These are phyloP conservation scores for Phytopythium vexans DNA, from an alignment of 352 stramenopile genomes.

Conservation along the genomic window DNA sequence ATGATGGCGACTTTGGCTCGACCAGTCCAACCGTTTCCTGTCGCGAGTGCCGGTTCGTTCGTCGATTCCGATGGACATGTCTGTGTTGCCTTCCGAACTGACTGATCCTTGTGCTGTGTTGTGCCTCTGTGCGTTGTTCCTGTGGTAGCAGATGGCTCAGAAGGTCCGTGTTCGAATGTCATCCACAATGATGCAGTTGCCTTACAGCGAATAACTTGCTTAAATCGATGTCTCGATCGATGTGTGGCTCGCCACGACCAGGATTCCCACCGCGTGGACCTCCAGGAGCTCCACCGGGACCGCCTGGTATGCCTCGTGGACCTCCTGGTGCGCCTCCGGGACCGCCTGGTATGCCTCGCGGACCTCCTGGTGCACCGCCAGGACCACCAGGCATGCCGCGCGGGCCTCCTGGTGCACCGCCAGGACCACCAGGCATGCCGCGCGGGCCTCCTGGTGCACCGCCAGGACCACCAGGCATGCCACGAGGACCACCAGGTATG, in stretches of 20 bases:
- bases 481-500: too few relatives aligned
- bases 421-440: slow-evolving; percentile 10
- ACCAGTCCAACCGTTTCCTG: too few relatives aligned
- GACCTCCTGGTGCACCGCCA: slow-evolving; percentile 23
- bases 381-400: slow-evolving; percentile 23
- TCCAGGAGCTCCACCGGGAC: slow-evolving; percentile 18
- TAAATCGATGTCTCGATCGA: too few relatives aligned
- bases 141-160: too few relatives aligned
- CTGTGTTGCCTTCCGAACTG: too few relatives aligned
- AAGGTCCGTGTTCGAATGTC: not conserved
- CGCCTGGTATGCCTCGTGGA: slow-evolving; percentile 25
- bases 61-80: too few relatives aligned
- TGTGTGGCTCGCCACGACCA: not conserved
- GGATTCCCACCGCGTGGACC: slow-evolving; percentile 13
- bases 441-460: slow-evolving; percentile 27
- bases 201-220: not conserved
- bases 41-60: too few relatives aligned
- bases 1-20: too few relatives aligned
- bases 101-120: too few relatives aligned
- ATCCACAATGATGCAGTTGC: not conserved
- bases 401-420: slow-evolving; percentile 24
- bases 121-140: too few relatives aligned
- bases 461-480: slow-evolving; percentile 3
- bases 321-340: slow-evolving; percentile 23
- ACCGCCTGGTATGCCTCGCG: slow-evolving; percentile 24